Conservation (phyloP, 148 eudicot genomes). For the Amaranthus hypochondriacus region DNA sequence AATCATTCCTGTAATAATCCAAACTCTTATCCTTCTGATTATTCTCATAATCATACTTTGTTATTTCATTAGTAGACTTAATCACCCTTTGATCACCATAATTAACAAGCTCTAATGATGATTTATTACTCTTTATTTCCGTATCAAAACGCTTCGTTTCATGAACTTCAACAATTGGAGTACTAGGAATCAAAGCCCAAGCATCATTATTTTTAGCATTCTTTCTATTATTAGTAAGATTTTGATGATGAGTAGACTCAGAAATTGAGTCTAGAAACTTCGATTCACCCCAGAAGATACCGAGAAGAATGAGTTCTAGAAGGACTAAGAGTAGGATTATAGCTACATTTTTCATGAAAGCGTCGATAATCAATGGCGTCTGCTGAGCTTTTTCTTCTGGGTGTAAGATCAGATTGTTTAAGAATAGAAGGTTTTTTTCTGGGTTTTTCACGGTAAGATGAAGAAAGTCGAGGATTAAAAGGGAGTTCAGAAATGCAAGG, state of each 20-base stretch:
- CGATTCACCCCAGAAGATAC: slow-evolving; percentile 50
- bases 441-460: slow-evolving; percentile 27
- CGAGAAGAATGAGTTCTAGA: slow-evolving; percentile 39
- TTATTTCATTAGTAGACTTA: slow-evolving; percentile 5
- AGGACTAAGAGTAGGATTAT: neutral
- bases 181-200: slow-evolving; percentile 23
- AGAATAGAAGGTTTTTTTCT: slow-evolving; percentile 28
- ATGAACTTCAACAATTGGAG: slow-evolving; percentile 17
- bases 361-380: slow-evolving; percentile 38
- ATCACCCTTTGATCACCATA: slow-evolving; percentile 11
- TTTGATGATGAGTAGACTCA: neutral
- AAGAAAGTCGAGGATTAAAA: slow-evolving; percentile 43
- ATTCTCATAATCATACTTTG: neutral
- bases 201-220: neutral
- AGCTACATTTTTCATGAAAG: neutral
- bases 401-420: slow-evolving; percentile 12
- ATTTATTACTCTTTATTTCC: slow-evolving; percentile 10
- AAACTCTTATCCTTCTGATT: slow-evolving; percentile 13
- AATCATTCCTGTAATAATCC: slow-evolving; percentile 23
- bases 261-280: too few relatives aligned
- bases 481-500: slow-evolving; percentile 70
- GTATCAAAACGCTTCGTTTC: slow-evolving; percentile 19
- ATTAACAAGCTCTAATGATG: slow-evolving; percentile 4
- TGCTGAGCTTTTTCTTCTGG: slow-evolving; percentile 51
- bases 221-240: neutral